phyloP scores from a whole-genome alignment of 2,329 filamentous ascomycete genomes.

The Alternaria atra region DNA sequence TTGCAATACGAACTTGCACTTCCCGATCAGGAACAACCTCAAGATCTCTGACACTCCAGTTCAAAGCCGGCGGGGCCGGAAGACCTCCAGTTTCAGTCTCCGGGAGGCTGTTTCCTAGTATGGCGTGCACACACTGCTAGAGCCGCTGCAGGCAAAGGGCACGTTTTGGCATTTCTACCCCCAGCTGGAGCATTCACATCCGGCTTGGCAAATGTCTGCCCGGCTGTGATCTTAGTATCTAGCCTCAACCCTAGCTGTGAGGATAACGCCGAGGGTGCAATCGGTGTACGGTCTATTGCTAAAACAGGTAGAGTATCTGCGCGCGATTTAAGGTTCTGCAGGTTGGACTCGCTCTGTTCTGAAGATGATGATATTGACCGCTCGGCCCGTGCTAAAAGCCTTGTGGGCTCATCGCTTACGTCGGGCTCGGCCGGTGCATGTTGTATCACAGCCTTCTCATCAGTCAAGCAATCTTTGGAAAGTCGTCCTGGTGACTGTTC shows the following conservation, averaged over 20 bases:
- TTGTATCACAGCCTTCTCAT: conserved; percentile 3
- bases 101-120: neutral
- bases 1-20: neutral
- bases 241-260: neutral
- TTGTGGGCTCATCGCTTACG: conserved; percentile 3
- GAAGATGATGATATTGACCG: neutral
- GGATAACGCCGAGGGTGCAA: neutral
- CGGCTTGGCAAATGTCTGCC: conserved; percentile 14
- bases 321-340: neutral
- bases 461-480: neutral
- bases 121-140: conserved; percentile 1
- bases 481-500: conserved; percentile 3
- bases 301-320: conserved; percentile 4
- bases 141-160: conserved; percentile 4
- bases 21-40: neutral
- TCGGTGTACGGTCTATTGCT: conserved; percentile 2
- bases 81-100: neutral
- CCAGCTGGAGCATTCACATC: conserved; percentile 2
- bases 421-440: conserved; percentile 1
- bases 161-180: conserved; percentile 1
- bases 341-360: neutral
- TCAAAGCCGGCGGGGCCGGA: neutral
- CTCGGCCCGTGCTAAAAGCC: conserved; percentile 4
- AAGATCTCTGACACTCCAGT: conserved; percentile 3
- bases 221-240: conserved; percentile 11